Base-by-base conservation (phyloP, 768 basidiomycete genomes). In the Rhodotorula babjevae region DNA sequence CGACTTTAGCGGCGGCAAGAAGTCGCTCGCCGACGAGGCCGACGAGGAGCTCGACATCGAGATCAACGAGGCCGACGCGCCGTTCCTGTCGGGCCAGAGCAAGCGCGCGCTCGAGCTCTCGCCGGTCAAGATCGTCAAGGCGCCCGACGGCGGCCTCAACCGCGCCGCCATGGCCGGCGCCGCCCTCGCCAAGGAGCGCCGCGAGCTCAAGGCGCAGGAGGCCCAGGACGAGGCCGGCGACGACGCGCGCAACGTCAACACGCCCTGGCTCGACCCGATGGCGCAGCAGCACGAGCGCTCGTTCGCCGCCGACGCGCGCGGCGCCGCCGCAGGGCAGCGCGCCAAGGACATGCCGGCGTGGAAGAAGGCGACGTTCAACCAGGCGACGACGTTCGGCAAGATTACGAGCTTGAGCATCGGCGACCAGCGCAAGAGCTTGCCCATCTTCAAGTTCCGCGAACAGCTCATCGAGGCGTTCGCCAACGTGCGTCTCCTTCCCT, bases 101-200 rank as follows among this genome's bases (percentile, higher is more conserved):
- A 46, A 18, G 44, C 36, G 36, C 36, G 44, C 44, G 44, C 44
- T 46, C 44, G 44, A 12, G 12, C 44, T 46, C 8, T 18, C 44
- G 64, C 70, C 96, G 0, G 93, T 98, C 77, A 98, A 97, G 82
- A 91, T 99, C 73, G 90, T 99, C 79, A 98, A 98, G 80, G 96
- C 96, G 31, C 96, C 96, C 1, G 96, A 99, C 82, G 96, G 96
- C 29, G 94, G 94, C 12, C 81, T 99, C 69, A 99, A 99, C 78
- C 85, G 96, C 71, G 94, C 96, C 29, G 96, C 96, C 11, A 85
- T 98, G 52, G 91, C 92, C 2, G 94, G 95, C 31, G 93, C 93
- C 33, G 88, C 93, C 3, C 83, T 97, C 6, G 92, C 95, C 21
- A 96, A 96, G 67, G 62, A 42, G 83, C 87, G 80, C 9, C 92